Evolutionary conservation across 1,284 basidiomycete genomes (phyloP).

Genomic region (Rhodotorula sp.): DNA sequence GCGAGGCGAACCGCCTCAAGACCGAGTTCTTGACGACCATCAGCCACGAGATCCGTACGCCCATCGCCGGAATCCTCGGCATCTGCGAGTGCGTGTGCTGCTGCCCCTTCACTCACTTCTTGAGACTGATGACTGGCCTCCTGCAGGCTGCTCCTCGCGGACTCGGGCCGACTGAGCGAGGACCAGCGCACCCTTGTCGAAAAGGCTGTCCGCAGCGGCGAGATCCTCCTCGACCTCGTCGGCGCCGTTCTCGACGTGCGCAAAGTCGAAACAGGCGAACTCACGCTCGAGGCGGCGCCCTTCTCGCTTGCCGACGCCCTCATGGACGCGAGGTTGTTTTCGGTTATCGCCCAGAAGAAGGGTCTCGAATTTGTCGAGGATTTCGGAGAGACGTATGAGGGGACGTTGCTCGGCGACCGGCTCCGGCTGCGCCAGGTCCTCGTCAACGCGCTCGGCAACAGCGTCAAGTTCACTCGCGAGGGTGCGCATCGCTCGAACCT

Average conservation of each 20-base stretch:
- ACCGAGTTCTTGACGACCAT: constrained; percentile 48
- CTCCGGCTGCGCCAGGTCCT: constrained; percentile 43
- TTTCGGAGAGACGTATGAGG: constrained; percentile 22
- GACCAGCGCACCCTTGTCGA: constrained; percentile 16
- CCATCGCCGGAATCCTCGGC: constrained; percentile 39
- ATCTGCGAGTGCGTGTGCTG: constrained; percentile 30
- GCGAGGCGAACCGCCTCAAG: constrained; percentile 51
- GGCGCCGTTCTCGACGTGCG: constrained; percentile 49
- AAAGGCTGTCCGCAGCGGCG: constrained; percentile 39
- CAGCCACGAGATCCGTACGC: constrained; percentile 35
- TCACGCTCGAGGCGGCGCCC: constrained; percentile 48
- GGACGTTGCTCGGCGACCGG: constrained; percentile 42
- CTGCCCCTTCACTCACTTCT: neutral
- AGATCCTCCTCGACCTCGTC: constrained; percentile 42
- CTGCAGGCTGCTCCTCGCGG: constrained; percentile 36
- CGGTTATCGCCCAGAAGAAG: constrained; percentile 49
- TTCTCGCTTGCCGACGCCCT: constrained; percentile 49
- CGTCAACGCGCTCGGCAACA: constrained; percentile 44
- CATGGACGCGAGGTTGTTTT: constrained; percentile 49
- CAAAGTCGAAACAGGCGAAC: constrained; percentile 51
- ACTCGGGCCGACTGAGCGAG: constrained; percentile 1
- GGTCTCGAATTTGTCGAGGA: constrained; percentile 48
- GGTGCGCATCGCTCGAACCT: constrained; percentile 17
- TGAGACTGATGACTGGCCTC: neutral
- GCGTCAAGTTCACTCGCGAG: constrained; percentile 50